Conservation (phyloP, 1,284 basidiomycete species). For the Trichosporon sp. region DNA sequence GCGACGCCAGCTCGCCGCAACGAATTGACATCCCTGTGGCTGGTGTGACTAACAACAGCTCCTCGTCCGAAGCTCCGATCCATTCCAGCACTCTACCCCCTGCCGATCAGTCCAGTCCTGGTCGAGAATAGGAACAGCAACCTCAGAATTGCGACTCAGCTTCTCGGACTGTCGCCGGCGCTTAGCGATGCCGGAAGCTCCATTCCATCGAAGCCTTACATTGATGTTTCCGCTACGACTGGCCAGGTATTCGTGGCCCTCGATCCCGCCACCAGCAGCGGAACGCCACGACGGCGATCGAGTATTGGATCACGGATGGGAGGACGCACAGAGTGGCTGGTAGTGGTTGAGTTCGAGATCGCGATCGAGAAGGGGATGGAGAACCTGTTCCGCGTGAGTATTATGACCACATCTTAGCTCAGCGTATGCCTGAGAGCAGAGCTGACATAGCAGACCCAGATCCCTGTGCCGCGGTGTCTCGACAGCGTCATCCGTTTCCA, state of each 20-base stretch:
- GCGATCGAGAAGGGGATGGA: slow-evolving; percentile 35
- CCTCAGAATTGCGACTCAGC: slow-evolving; percentile 33
- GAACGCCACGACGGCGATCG: background rate
- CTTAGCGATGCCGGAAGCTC: slow-evolving; percentile 16
- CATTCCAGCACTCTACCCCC: slow-evolving; percentile 42
- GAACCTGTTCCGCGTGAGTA: slow-evolving; percentile 36
- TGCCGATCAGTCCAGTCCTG: slow-evolving; percentile 32
- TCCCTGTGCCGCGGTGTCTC: slow-evolving; percentile 47
- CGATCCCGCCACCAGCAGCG: slow-evolving; percentile 24
- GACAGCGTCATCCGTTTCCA: slow-evolving; percentile 49
- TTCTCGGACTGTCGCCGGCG: slow-evolving; percentile 39
- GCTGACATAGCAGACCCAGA: slow-evolving; percentile 19
- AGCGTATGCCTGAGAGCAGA: no score
- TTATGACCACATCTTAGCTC: no score
- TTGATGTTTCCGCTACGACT: slow-evolving; percentile 43
- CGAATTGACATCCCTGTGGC: no score
- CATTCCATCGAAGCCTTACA: slow-evolving; percentile 32
- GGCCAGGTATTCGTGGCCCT: slow-evolving; percentile 46
- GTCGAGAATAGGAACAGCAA: slow-evolving; percentile 17
- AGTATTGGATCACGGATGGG: slow-evolving; percentile 9
- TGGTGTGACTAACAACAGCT: slow-evolving; percentile 18
- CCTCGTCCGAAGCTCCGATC: slow-evolving; percentile 37
- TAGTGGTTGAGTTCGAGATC: slow-evolving; percentile 44
- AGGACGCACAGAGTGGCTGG: slow-evolving; percentile 46
- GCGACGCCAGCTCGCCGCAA: no score